A percentile compares a stretch with the other conserved stretches of the same genome.
phyloP scores from a whole-genome alignment of 805 yeast genomes.

The Pichia deserticola region DNA sequence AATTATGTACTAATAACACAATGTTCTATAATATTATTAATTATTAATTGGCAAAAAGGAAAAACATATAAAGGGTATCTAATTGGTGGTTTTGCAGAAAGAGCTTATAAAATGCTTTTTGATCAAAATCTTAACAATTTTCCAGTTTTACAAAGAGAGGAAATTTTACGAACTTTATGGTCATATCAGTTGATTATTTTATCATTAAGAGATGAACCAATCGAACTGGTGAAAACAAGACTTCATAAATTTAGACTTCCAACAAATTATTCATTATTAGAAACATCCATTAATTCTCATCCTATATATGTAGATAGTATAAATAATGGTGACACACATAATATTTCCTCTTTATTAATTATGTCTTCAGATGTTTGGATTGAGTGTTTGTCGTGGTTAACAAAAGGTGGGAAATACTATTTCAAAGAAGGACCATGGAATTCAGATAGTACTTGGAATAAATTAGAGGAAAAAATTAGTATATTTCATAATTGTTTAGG shows the following conservation, averaged over 20 bases:
- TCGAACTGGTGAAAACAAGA: background rate
- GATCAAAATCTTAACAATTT: background rate
- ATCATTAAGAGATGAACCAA: constrained; percentile 2
- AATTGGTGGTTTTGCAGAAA: background rate
- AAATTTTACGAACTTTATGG: background rate
- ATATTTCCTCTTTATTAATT: background rate
- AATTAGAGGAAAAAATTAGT: background rate
- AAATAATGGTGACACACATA: background rate
- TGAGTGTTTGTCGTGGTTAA: constrained; percentile 1
- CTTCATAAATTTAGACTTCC: constrained; percentile 1
- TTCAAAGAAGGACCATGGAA: constrained; percentile 1
- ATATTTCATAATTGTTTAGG: background rate
- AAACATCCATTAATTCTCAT: background rate
- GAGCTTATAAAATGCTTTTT: background rate
- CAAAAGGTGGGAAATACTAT: constrained; percentile 1
- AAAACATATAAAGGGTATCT: constrained; percentile 2
- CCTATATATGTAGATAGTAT: background rate
- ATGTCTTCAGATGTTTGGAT: background rate
- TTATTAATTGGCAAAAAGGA: constrained; percentile 1
- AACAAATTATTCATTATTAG: background rate
- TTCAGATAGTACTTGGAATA: background rate
- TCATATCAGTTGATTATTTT: background rate
- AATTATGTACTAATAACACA: background rate
- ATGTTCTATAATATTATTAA: background rate
- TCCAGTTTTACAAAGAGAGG: background rate